Evolutionary conservation across 2,329 filamentous ascomycete genomes (phyloP), one percentile per base, ranked within the genome.

Genomic region (Colletotrichum cuscutae): DNA sequence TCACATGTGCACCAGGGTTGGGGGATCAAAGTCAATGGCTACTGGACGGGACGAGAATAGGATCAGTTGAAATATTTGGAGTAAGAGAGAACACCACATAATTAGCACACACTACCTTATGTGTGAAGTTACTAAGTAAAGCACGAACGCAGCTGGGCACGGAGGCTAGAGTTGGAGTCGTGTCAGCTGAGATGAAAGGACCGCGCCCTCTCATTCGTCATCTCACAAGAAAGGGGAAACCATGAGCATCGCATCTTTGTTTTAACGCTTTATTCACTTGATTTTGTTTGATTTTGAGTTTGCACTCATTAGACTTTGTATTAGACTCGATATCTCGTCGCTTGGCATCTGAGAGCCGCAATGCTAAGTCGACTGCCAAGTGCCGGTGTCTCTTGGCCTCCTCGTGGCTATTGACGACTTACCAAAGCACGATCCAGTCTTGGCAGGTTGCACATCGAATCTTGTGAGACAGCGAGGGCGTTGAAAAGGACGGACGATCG

Each of bases 281-380:
- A 9, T 49, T n/a, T 9, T 8, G 7, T 49, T 42, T 42, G 19
- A 49, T 42, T 42, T 15, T 42, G 13, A 49, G 42, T 24, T 28
- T 30, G 42, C 19, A 56, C 42, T 64, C 59, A 37, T n/a, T 8
- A 46, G 19, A 49, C 42, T 49, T n/a, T n/a, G 15, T 49, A 9
- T n/a, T 65, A 30, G 59, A 19, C 53, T 58, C 13, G n/a, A 28
- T 12, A 8, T 59, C 11, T 30, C 28, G n/a, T 57, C n/a, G n/a
- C 56, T 69, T 60, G 66, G 60, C 54, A 56, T 35, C n/a, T 28
- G 24, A 56, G 60, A 72, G 70, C 60, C 70, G 66, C 70, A 70
- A 65, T 61, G 70, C 66, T 52, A 65, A 65, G 70, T 24, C 26
- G 26, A 30, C 13, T 52, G 66, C 70, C 70, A 69, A 70, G 59